Base-by-base conservation (phyloP, 2,329 filamentous ascomycete species). In the Nakataea oryzae region DNA sequence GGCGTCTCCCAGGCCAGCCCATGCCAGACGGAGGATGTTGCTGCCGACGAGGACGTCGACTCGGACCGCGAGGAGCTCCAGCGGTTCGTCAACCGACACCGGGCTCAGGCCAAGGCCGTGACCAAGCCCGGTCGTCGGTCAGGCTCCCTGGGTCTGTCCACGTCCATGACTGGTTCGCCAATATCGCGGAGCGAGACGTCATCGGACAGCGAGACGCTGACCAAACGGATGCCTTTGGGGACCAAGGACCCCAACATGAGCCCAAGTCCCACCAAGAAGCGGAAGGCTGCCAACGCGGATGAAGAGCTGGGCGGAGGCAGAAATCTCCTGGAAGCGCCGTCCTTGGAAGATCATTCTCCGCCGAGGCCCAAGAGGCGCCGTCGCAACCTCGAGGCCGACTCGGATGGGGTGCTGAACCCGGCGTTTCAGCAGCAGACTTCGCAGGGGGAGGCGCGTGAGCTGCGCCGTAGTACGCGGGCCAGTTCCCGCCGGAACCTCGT, bases 191-290 rank as follows among this genome's bases (percentile, higher is more conserved):
- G 64, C 34, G 64, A 62, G n/a, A 41, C 65, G 13, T 62, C 65
- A 41, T 9, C 62, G 62, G 24, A 28, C 29, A 28, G 9, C 64
- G 64, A 30, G 11, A 34, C 30, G 13, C 28, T 17, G 12, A 13
- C 60, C 29, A 64, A 64, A 59, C 69, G 72, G 11, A 61, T 63
- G n/a, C 74, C 74, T 17, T 69, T 76, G 17, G 70, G 69, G 29
- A 65, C 67, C 21, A 75, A 70, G 67, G 74, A 74, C 59, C 62
- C 67, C 30, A 76, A 76, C 69, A 65, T 65, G 63, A 75, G 73
- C 63, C 74, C 74, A 11, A 75, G 72, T 64, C 74, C 73, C 9
- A 65, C 64, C 27, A 76, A 75, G 68, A 75, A 76, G 67, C 69
- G 74, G 30, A 75, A 75, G 67, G 63, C 64, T n/a, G 69, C 68